These are phyloP conservation scores for Kazachstania africana DNA, from an alignment of 805 yeast species.

Conservation along the genomic window DNA sequence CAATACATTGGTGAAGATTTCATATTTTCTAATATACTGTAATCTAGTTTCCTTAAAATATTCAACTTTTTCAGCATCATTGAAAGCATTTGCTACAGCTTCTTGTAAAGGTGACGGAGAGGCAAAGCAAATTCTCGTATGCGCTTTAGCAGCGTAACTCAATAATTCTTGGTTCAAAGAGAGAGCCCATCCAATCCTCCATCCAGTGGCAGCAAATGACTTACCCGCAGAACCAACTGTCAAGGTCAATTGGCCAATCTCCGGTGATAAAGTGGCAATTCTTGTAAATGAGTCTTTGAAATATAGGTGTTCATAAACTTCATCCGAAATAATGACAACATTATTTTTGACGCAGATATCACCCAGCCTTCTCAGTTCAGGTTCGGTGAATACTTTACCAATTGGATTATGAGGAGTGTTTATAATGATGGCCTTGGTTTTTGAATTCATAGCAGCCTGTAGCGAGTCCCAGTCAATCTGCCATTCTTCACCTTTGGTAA, in stretches of 20 bases:
- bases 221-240: conserved; percentile 97
- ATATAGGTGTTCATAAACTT: conserved; percentile 86
- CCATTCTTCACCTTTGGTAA: conserved; percentile 81
- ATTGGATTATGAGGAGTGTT: conserved; percentile 96
- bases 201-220: conserved; percentile 97
- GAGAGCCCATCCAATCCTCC: conserved; percentile 95
- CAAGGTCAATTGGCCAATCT: conserved; percentile 63
- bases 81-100: conserved; percentile 73
- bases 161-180: conserved; percentile 68
- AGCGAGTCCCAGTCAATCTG: conserved; percentile 67
- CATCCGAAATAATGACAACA: conserved; percentile 76
- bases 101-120: conserved; percentile 89
- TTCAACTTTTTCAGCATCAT: conserved; percentile 43
- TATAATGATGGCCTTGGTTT: conserved; percentile 76
- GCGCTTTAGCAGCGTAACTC: conserved; percentile 76
- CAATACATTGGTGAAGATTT: conserved; percentile 61
- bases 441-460: conserved; percentile 54
- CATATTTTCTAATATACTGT: conserved; percentile 60
- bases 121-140: conserved; percentile 87
- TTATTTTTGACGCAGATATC: conserved; percentile 76
- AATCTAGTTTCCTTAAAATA: conserved; percentile 64
- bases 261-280: conserved; percentile 73
- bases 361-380: conserved; percentile 69
- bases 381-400: conserved; percentile 75
- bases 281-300: conserved; percentile 61